Base-by-base conservation (phyloP, 768 basidiomycete species). In the Chalciporus pseudorubinellus region DNA sequence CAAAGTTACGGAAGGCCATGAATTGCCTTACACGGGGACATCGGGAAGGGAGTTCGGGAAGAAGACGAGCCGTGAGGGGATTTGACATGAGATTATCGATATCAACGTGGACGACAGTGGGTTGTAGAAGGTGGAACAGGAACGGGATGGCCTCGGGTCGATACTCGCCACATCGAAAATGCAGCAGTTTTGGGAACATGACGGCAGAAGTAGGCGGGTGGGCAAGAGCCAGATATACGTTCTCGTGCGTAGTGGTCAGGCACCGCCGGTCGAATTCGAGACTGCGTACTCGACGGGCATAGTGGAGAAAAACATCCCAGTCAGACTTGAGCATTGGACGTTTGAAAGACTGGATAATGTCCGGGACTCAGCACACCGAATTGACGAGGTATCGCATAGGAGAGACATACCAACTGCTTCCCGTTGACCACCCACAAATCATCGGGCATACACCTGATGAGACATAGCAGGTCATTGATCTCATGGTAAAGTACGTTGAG, bases 381-480 rank as follows among this genome's bases (percentile, higher is more conserved):
- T 16, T 10, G 8, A 26, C 42, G 6, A 43, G 6, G 10, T 11
- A 40, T 26, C 21, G 28, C 20, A 6, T 0, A 1, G n/a, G 19
- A 14, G 6, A 16, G 8, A 58, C 64, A 33, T 21, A 66, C 65
- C 62, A 66, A 39, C 51, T 61, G 57, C 62, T 67, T 66, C 58
- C 57, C 57, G 55, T 47, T 55, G 59, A 70, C 64, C 65, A 45
- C 64, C 66, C 66, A 67, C 13, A 69, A 54, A 58, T 69, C 66
- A 57, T 53, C 50, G 10, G 66, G 65, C 63, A 67, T 63, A 43
- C 60, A 65, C 14, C 65, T 59, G 47, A 67, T 67, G 59, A 67
- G 62, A 50, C 62, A 67, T 39, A 70, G 53, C 46, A 67, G 65
- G 56, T 65, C 62, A 55, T 49, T 49, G 18, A 67, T 59, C 59